Base-by-base conservation (phyloP, 805 yeast genomes). In the Wilhelminamyces savonicus region DNA sequence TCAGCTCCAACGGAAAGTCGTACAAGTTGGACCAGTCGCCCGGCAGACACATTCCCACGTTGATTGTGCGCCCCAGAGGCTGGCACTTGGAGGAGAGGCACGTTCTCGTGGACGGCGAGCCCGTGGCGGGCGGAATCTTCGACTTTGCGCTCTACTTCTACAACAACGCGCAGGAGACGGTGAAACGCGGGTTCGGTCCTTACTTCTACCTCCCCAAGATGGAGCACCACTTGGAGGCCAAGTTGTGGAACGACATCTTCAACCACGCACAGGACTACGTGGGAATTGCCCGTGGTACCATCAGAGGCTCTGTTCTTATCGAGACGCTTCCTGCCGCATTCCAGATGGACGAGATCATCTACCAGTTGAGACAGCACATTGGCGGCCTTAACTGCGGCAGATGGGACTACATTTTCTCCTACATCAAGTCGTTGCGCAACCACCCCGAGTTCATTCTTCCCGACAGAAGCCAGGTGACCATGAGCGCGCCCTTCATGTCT, bases 341-440 rank as follows among this genome's bases (percentile, higher is more conserved):
- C 71, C 92, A 82, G 59, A 76, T 82, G 79, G 88, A 82, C 51
- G 94, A 82, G 59, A 82, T 82, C 43, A 72, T 82, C 46, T 82
- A 75, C 50, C 82, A 82, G 49, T 66, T 82, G 50, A 69, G 86
- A 56, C 77, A 75, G 29, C 94, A 82, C 56, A 78, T 82, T 31
- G 71, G 82, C 7, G 94, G 92, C 33, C 69, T 82, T 56, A 82
- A 82, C 62, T 82, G 92, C 69, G 94, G 94, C 45, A 73, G 94
- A 62, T 82, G 92, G 90, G 94, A 82, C 59, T 82, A 82, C 61
- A 82, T 82, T 58, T 82, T 82, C 62, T 76, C 84, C 22, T 79
- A 84, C 39, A 81, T 82, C 55, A 82, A 82, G 59, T 67, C 82
- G 24, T 69, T 82, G 43, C 73, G 87, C 61, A 79, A 78, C 58